Evolutionary conservation across 495 filamentous ascomycete genomes (phyloP).

Genomic region (Barbatosphaeria neglecta): DNA sequence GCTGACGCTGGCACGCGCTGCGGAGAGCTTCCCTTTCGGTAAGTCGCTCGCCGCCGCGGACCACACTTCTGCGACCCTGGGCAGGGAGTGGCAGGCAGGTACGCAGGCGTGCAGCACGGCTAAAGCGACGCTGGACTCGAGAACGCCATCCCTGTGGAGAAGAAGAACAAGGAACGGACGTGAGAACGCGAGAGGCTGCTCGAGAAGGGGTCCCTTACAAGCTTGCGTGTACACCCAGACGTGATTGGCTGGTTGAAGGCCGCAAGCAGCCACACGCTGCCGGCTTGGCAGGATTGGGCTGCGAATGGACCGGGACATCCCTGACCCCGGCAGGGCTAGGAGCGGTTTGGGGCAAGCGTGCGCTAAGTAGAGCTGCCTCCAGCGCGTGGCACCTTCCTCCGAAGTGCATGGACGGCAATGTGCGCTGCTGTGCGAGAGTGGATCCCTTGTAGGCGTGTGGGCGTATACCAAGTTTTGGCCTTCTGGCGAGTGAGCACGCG

Average conservation of each 20-base stretch:
- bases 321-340: neutral
- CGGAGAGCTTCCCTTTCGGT: too few relatives aligned
- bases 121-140: too few relatives aligned
- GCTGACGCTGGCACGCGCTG: too few relatives aligned
- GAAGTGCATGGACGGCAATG: neutral
- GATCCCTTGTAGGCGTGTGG: neutral
- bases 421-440: neutral
- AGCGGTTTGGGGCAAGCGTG: neutral
- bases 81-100: too few relatives aligned
- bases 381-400: neutral
- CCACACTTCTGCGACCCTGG: too few relatives aligned
- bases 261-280: neutral
- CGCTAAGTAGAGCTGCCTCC: neutral
- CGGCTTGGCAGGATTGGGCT: neutral
- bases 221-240: neutral
- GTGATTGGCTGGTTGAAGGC: neutral
- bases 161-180: too few relatives aligned
- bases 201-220: too few relatives aligned
- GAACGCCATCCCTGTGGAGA: too few relatives aligned
- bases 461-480: neutral
- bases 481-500: too few relatives aligned
- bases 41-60: too few relatives aligned
- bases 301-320: neutral
- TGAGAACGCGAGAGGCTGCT: too few relatives aligned
- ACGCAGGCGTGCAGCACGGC: too few relatives aligned